A percentile compares a stretch with the other conserved stretches of the same genome.
Evolutionary conservation across 345 rosid genomes (phyloP).

Genomic region (Salix caprea): DNA sequence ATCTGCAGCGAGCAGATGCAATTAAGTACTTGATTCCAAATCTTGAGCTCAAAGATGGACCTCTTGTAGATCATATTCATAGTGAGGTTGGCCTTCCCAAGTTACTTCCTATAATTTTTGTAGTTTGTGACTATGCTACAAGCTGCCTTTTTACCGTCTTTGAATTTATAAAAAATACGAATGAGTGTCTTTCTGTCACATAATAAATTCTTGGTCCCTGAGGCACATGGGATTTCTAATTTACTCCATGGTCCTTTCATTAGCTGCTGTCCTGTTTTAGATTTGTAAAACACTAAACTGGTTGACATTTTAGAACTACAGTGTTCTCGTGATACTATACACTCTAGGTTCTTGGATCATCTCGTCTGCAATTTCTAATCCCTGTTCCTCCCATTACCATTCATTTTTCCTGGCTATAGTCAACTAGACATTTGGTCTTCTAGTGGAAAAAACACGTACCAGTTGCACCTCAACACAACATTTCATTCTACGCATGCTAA

Average conservation of each 20-base stretch:
- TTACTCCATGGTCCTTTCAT: neutral
- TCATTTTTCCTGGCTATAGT: neutral
- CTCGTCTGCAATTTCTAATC: neutral
- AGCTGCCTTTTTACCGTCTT: neutral
- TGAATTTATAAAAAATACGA: too few relatives aligned
- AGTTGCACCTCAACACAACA: neutral
- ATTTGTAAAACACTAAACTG: neutral
- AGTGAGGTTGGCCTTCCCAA: constrained; percentile 56
- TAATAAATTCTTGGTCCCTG: neutral
- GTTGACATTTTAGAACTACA: neutral
- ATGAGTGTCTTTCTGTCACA: neutral
- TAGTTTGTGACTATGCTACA: neutral
- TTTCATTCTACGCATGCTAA: neutral
- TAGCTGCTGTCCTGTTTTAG: neutral
- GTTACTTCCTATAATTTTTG: neutral
- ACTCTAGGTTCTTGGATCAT: neutral
- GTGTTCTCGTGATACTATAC: neutral
- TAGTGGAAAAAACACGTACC: neutral
- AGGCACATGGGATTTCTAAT: neutral
- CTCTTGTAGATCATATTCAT: constrained; percentile 77
- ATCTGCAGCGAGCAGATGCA: constrained; percentile 94
- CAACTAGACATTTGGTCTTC: neutral
- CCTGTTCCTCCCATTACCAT: neutral
- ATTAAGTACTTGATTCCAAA: constrained; percentile 90
- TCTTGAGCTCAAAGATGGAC: constrained; percentile 87